Conservation (phyloP, 176 grass and related monocot species). For the Carex parvula region DNA sequence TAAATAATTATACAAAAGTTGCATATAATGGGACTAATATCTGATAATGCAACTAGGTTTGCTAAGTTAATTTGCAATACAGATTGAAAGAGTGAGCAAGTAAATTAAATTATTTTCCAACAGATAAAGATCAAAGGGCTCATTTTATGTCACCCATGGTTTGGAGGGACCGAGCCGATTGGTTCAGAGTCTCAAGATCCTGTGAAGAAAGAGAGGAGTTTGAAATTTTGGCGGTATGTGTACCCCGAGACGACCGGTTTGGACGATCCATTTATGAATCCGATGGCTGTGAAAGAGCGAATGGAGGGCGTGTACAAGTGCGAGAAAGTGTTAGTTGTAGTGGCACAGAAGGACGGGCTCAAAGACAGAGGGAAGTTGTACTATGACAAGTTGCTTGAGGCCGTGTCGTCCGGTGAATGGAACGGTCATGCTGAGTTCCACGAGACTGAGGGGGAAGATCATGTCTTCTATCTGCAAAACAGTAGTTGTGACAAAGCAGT, state of each 20-base stretch:
- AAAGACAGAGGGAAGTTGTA: constrained; percentile 1
- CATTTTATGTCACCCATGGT: constrained; percentile 28
- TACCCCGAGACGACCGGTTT: constrained; percentile 24
- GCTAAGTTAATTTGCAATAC: not conserved
- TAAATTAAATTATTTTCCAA: constrained; percentile 25
- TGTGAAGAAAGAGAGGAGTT: not conserved
- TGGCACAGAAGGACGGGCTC: constrained; percentile 30
- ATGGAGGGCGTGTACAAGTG: constrained; percentile 24
- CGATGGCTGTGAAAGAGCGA: constrained; percentile 26
- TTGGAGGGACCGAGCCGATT: constrained; percentile 16
- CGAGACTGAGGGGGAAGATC: no score
- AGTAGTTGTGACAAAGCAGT: no score
- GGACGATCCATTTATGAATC: constrained; percentile 55
- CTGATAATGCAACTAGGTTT: not conserved
- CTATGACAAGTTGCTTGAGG: no score
- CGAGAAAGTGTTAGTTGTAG: constrained; percentile 15
- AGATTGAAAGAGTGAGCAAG: not conserved
- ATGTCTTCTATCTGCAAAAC: no score
- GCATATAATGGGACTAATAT: no score
- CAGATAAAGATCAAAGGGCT: constrained; percentile 32
- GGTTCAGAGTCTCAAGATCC: not conserved
- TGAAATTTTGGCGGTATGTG: constrained; percentile 31
- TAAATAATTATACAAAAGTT: no score
- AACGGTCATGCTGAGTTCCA: no score
- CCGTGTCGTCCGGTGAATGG: no score